Evolutionary conservation across 352 stramenopile genomes (phyloP), one percentile per base, ranked within the genome.

Genomic region (Globisporangium emineosum): DNA sequence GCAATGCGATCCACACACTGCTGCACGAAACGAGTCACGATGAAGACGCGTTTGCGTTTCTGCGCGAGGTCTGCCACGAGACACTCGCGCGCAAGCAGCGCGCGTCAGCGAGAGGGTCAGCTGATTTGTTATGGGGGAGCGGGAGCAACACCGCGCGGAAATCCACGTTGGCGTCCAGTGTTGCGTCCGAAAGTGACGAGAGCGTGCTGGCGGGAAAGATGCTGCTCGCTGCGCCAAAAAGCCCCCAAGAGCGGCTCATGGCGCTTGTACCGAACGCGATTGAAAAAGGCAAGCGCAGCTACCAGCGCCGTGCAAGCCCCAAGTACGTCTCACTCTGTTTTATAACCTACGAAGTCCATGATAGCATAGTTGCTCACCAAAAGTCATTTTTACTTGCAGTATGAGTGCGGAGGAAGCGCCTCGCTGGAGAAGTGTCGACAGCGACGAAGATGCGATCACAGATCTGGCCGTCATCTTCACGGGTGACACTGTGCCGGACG

Each of bases 381-480:
- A 43, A 27, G 13, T 25, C 15, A 23, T 56, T 0, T 27, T 49
- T 19, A 2, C 27, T 27, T 17, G 15, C 15, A 68, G 43, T 3
- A 17, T 37, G 33, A 32, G 4, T 8, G 21, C 19, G 13, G 58
- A 62, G 6, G 57, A 73, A 12, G 49, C 58, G 3, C 69, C 71
- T 1, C 79, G 76, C 0, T 90, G 83, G 83, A 83, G 83, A 57
- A 72, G 66, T 29, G 63, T 77, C 15, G 72, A 88, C 7, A 68
- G 47, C 5, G 76, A 89, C 3, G 70, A 88, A 56, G 49, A 58
- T 21, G 75, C 85, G 10, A 88, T 93, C 40, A 89, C 73, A 0
- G 83, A 96, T 49, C 65, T 96, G 23, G 77, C 75, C 1, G 85
- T 91, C 51, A 91, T 93, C 17, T 93, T 91, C 47, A 90, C 79